phyloP scores from a whole-genome alignment of 1,284 basidiomycete species.

The Marasmius tenuissimus region DNA sequence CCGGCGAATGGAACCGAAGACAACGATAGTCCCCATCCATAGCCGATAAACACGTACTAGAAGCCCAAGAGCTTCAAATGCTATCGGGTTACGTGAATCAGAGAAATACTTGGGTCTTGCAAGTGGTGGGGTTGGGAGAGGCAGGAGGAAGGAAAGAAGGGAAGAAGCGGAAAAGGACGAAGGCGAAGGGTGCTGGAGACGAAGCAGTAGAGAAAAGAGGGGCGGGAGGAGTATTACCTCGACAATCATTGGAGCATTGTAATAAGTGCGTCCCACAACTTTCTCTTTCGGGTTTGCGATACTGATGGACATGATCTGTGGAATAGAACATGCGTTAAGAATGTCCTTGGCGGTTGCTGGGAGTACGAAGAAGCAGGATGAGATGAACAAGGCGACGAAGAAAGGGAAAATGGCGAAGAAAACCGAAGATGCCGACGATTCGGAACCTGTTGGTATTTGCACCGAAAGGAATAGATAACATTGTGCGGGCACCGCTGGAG shows the following conservation, averaged over 20 bases:
- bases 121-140: no score
- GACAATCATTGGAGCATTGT: slow-evolving; percentile 73
- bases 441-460: no score
- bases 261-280: slow-evolving; percentile 51
- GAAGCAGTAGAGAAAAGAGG: slow-evolving; percentile 22
- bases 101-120: no score
- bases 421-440: slow-evolving; percentile 14
- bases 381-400: slow-evolving; percentile 28
- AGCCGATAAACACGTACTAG: no score
- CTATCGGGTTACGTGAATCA: no score
- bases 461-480: no score
- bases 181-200: neutral
- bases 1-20: no score
- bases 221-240: slow-evolving; percentile 48
- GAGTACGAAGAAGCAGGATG: slow-evolving; percentile 43
- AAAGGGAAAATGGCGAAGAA: slow-evolving; percentile 17
- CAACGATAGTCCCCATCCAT: no score
- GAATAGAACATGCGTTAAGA: slow-evolving; percentile 59
- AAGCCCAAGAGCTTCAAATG: no score
- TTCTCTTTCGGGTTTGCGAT: neutral
- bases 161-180: neutral
- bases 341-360: slow-evolving; percentile 52
- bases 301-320: no score
- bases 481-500: no score
- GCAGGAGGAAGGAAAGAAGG: slow-evolving; percentile 21